Base-by-base conservation (phyloP, 225 moss, liverwort and hornwort species). In the Climacium dendroides region DNA sequence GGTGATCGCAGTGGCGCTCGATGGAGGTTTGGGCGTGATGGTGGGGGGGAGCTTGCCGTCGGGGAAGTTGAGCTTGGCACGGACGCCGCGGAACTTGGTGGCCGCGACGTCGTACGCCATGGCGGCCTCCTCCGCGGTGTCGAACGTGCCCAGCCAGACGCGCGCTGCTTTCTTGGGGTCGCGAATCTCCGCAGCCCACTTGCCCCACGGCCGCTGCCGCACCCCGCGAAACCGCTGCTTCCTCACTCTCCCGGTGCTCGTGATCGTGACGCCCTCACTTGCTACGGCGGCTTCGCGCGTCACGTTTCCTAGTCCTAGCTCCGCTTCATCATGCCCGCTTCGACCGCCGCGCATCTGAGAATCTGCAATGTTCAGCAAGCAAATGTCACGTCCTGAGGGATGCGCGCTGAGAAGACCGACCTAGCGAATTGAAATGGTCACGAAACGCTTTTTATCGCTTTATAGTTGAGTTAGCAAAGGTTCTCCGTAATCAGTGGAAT, bases 171-270 rank as follows among this genome's bases (percentile, higher is more conserved):
- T 98, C 85, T 96, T 96, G 12, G 97, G 97, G 85, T 98, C 97
- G 13, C 97, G 96, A 74, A 98, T 98, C 84, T 98, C 97, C 20
- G 97, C 97, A 14, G 97, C 97, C 97, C 97, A 98, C 79, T 98
- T 98, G 5, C 97, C 97, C 97, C 97, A 98, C 2, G 97, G 97
- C 62, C 97, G 89, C 90, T 98, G 97, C 78, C 97, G 92, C 82
- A 98, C 97, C 52, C 97, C 97, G 41, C 97, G 91, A 78, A 82
- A 98, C 55, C 96, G 77, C 52, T 90, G 82, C 66, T 89, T 91
- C 94, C 90, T 74, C 79, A 81, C 87, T 11, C 89, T 55, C 43
- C 80, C 86, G 12, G 84, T 80, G 64, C 79, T 59, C 66, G 65
- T 76, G 83, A 7, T 65, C 28, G 67, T 69, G 65, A 75, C 58